These are phyloP conservation scores for Podospora appendiculata DNA, from an alignment of 495 filamentous ascomycete species.

Conservation along the genomic window DNA sequence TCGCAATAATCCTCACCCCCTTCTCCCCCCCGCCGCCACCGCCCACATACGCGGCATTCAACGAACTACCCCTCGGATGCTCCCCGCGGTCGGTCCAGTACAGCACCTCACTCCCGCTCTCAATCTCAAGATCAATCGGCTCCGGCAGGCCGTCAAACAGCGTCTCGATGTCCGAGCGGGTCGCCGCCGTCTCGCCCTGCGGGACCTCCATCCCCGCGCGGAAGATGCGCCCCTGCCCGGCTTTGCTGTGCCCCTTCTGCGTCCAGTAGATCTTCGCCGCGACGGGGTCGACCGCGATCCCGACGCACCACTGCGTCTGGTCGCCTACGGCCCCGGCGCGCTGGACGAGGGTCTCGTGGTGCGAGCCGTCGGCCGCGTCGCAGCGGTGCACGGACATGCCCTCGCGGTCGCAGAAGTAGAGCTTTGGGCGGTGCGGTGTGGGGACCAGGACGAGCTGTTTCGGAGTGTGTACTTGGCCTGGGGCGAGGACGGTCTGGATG, in stretches of 20 bases:
- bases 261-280: slow-evolving; percentile 43
- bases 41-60: slow-evolving; percentile 20
- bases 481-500: slow-evolving; percentile 28
- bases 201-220: slow-evolving; percentile 27
- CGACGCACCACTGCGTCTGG: slow-evolving; percentile 42
- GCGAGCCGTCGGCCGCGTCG: slow-evolving; percentile 33
- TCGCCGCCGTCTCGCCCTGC: background rate
- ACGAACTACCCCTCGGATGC: slow-evolving; percentile 34
- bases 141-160: slow-evolving; percentile 31
- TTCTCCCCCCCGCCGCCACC: background rate
- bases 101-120: slow-evolving; percentile 22
- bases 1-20: slow-evolving; percentile 7
- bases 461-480: slow-evolving; percentile 38
- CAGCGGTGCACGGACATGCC: slow-evolving; percentile 39
- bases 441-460: slow-evolving; percentile 39
- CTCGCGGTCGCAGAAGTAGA: slow-evolving; percentile 51
- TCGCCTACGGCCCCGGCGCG: slow-evolving; percentile 18
- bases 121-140: slow-evolving; percentile 46
- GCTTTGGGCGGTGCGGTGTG: slow-evolving; percentile 8
- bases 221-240: slow-evolving; percentile 36
- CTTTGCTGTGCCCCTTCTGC: slow-evolving; percentile 45
- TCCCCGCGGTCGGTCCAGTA: slow-evolving; percentile 52
- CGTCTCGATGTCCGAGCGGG: background rate
- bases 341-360: slow-evolving; percentile 34
- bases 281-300: slow-evolving; percentile 30